Evolutionary conservation across 495 filamentous ascomycete species (phyloP), one percentile per base, ranked within the genome.

Genomic region (Aspergillus kassunensis): DNA sequence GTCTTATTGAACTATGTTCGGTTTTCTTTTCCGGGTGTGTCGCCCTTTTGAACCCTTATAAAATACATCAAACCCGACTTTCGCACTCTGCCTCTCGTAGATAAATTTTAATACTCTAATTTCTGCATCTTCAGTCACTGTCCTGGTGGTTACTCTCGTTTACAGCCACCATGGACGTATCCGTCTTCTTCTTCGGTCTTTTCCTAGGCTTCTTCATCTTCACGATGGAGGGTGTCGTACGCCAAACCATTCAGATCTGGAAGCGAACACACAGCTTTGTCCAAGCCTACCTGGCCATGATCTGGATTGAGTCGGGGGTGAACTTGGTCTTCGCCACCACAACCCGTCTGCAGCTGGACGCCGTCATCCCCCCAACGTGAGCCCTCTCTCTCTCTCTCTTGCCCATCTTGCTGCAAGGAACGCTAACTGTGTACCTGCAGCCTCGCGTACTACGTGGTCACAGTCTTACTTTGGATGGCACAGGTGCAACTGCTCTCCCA

Each of bases 401-500:
- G n/a, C n/a, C n/a, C n/a, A n/a, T n/a, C n/a, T n/a, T n/a, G n/a
- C n/a, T n/a, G n/a, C n/a, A n/a, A n/a, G n/a, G n/a, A 15, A 31
- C 11, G 1, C 10, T 33, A 6, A 21, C 16, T 34, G 9, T 12
- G 9, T 33, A 16, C n/a, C 15, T 27, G 9, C 20, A 41, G 44
- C 39, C 31, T 48, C 4, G 44, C 13, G 35, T 40, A 29, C 27
- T 43, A 55, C 2, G 39, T 63, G 43, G 47, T 51, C 25, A 56
- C 62, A 51, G 55, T 71, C 21, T 50, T 66, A 1, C 50, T 65
- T 13, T 74, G 72, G 69, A 61, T 67, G 1, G 58, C 73, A 34
- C 60, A 76, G 66, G 64, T 67, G 15, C 71, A 76, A 51, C 66
- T 69, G 44, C 59, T 77, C 7, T 64, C 69, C 21, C 73, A 77